Base-by-base conservation (phyloP, 495 filamentous ascomycete species). In the Penicillium salamii region DNA sequence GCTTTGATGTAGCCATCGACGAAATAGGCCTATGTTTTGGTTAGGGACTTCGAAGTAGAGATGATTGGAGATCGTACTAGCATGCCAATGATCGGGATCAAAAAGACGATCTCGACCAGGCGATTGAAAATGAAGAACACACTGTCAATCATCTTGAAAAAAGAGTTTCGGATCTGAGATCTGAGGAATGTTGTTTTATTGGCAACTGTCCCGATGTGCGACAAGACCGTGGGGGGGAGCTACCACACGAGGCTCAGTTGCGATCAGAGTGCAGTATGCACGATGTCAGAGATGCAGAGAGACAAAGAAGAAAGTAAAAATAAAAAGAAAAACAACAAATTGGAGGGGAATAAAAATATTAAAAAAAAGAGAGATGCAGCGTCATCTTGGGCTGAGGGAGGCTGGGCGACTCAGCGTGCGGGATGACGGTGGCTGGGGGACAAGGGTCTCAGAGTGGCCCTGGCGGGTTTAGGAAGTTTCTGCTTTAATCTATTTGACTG, bases 41-140 rank as follows among this genome's bases (percentile, higher is more conserved):
- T 47, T 13, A 15, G 41, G 12, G 46, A 43, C 33, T 31, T 26
- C 18, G 18, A 13, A 24, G 29, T 15, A 47, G 20, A 26, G 24
- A 12, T 49, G 46, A 20, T 33, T 12, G 19, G 35, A 35, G 8
- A 26, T 61, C 73, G 18, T 65, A 80, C 77, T 61, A 95, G 79
- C 80, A 96, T 92, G 72, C 90, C 91, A 58, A 96, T 76, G 49
- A 84, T 88, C 14, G 91, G 91, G 69, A 93, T 90, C 77, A 95
- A 67, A 34, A 88, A 92, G 70, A 87, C 56, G 71, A 96, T 87
- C 68, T 96, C 79, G 61, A 82, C 68, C 67, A 95, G 69, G 47
- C 91, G 88, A 81, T 86, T 90, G 63, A 85, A 86, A 75, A 84
- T 78, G 80, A 95, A 95, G 67, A 91, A 80, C 46, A 95, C 64